phyloP scores from a whole-genome alignment of 768 basidiomycete species.

The Russula sp. region DNA sequence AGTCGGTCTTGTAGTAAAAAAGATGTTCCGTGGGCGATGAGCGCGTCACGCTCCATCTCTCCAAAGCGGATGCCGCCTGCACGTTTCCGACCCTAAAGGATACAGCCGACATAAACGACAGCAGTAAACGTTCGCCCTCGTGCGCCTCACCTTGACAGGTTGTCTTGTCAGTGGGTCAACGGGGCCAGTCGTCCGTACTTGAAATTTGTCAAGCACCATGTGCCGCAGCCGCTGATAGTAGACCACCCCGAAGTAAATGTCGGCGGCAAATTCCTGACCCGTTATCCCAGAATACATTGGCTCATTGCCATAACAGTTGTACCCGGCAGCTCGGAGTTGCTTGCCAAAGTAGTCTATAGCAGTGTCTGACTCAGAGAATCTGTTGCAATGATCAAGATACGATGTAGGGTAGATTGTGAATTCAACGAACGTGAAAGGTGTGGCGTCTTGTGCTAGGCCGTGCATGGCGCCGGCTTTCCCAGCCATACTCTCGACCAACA shows the following conservation, averaged over 20 bases:
- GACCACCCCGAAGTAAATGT: slow-evolving; percentile 97
- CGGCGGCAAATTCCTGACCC: slow-evolving; percentile 95
- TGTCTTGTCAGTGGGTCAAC: slow-evolving; percentile 94
- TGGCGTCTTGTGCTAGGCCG: slow-evolving; percentile 95
- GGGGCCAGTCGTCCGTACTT: slow-evolving; percentile 96
- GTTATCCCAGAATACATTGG: slow-evolving; percentile 99
- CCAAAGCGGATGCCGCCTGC: slow-evolving; percentile 99
- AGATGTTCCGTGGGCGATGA: slow-evolving; percentile 97
- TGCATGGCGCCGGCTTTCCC: slow-evolving; percentile 99
- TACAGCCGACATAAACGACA: neutral
- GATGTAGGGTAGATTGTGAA: neutral
- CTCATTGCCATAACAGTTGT: slow-evolving; percentile 99
- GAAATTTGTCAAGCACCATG: slow-evolving; percentile 99
- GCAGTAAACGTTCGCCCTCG: neutral
- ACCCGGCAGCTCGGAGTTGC: slow-evolving; percentile 87
- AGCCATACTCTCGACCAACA: slow-evolving; percentile 99
- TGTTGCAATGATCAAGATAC: slow-evolving; percentile 26
- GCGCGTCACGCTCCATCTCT: slow-evolving; percentile 99
- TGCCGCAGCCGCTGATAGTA: slow-evolving; percentile 98
- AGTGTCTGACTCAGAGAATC: slow-evolving; percentile 95
- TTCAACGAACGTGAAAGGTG: slow-evolving; percentile 82
- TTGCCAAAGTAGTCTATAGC: slow-evolving; percentile 97
- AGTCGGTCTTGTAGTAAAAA: slow-evolving; percentile 97
- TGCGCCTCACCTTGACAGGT: slow-evolving; percentile 66
- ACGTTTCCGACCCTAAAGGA: slow-evolving; percentile 78